phyloP scores from a whole-genome alignment of 495 filamentous ascomycete genomes.

The Aspergillus diversus region DNA sequence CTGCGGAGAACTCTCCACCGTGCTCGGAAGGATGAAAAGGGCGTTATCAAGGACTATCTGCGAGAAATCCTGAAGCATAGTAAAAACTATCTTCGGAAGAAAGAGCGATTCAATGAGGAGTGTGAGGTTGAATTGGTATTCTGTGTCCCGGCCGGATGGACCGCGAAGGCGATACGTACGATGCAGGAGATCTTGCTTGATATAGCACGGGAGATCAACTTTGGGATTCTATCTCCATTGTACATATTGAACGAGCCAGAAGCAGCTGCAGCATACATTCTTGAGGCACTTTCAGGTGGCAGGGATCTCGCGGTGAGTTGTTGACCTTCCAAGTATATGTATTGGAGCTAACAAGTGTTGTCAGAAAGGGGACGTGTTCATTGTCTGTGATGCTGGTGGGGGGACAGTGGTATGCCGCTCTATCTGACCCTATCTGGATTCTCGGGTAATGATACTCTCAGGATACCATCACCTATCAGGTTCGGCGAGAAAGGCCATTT shows the following conservation, averaged over 20 bases:
- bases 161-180: background rate
- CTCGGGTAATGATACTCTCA: too few species aligned
- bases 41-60: background rate
- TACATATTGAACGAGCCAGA: background rate
- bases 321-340: background rate
- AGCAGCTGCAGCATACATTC: background rate
- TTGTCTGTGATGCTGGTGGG: background rate
- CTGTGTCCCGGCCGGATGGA: constrained; percentile 1
- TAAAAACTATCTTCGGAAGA: background rate
- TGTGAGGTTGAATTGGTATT: background rate
- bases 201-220: background rate
- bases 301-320: background rate
- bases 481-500: background rate
- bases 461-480: background rate
- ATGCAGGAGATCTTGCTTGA: background rate
- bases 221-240: background rate
- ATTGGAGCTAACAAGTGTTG: too few species aligned
- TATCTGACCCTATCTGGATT: too few species aligned
- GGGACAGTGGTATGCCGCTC: background rate
- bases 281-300: background rate
- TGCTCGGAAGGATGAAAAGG: background rate
- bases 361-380: background rate
- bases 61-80: background rate
- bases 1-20: background rate
- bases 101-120: background rate